phyloP scores from a whole-genome alignment of 768 basidiomycete species.

The Tulasnella sp. region DNA sequence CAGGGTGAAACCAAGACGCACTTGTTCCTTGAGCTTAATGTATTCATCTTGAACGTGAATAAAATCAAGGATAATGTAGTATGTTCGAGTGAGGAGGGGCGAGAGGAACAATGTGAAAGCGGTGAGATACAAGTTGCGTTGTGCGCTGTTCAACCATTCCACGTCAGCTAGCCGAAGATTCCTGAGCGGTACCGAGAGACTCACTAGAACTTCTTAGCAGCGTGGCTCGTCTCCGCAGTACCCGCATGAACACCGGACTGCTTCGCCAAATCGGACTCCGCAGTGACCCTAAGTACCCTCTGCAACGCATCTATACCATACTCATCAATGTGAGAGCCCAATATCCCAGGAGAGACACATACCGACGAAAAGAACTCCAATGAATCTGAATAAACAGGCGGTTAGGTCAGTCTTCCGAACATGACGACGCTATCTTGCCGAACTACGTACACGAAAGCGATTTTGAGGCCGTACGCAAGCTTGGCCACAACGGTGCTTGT shows the following conservation, averaged over 20 bases:
- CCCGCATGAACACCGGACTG: constrained; percentile 46
- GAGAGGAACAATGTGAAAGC: constrained; percentile 94
- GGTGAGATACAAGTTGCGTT: constrained; percentile 86
- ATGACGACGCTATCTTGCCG: background rate
- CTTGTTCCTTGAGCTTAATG: constrained; percentile 62
- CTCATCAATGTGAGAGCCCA: background rate
- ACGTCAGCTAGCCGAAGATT: constrained; percentile 15
- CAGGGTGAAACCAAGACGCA: constrained; percentile 14
- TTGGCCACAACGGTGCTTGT: constrained; percentile 50
- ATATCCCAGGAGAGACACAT: background rate
- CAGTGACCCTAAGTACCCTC: constrained; percentile 74
- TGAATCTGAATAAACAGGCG: constrained; percentile 39
- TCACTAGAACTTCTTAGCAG: constrained; percentile 90
- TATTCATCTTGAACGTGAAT: constrained; percentile 84
- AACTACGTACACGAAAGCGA: constrained; percentile 73
- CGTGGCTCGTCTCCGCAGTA: constrained; percentile 74
- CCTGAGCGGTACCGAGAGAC: constrained; percentile 20
- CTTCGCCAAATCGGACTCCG: constrained; percentile 34
- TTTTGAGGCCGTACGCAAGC: constrained; percentile 85
- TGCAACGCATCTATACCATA: constrained; percentile 61
- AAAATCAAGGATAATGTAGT: constrained; percentile 85
- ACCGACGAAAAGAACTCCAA: constrained; percentile 65
- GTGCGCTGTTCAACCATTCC: constrained; percentile 41
- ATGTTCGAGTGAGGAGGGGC: constrained; percentile 83
- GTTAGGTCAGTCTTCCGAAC: background rate